These are phyloP conservation scores for Irpex lacteus DNA, from an alignment of 1,284 basidiomycete species.

Conservation along the genomic window DNA sequence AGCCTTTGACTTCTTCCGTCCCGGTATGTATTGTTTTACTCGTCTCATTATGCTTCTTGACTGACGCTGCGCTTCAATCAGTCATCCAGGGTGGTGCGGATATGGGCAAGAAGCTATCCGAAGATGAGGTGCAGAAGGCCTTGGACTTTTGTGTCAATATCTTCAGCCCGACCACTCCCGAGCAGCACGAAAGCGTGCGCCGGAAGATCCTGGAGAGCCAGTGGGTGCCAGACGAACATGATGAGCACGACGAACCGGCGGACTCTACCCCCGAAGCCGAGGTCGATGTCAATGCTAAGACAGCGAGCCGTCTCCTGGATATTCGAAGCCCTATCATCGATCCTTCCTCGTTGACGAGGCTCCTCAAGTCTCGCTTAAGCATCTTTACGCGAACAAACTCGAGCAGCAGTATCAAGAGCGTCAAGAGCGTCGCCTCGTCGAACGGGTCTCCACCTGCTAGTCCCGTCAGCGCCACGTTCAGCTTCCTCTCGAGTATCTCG, in stretches of 20 bases:
- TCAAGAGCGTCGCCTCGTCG: neutral
- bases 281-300: neutral
- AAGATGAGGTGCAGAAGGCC: slow-evolving; percentile 59
- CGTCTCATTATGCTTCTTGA: neutral
- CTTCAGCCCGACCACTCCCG: slow-evolving; percentile 36
- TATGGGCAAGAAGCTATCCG: slow-evolving; percentile 65
- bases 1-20: slow-evolving; percentile 57
- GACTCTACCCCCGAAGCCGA: neutral
- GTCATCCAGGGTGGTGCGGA: slow-evolving; percentile 77
- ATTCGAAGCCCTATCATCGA: slow-evolving; percentile 28
- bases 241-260: neutral
- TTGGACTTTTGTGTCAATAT: slow-evolving; percentile 41
- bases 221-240: slow-evolving; percentile 5
- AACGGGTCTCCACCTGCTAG: neutral
- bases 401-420: neutral
- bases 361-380: slow-evolving; percentile 13
- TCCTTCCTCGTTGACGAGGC: slow-evolving; percentile 18
- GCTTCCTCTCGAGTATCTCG: neutral
- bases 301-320: slow-evolving; percentile 22
- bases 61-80: slow-evolving; percentile 23
- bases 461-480: slow-evolving; percentile 4
- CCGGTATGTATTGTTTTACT: slow-evolving; percentile 37
- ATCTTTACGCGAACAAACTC: slow-evolving; percentile 9
- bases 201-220: slow-evolving; percentile 20
- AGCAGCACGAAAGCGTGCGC: slow-evolving; percentile 31